Evolutionary conservation across 345 rosid genomes (phyloP).

Genomic region (Turritis glabra): DNA sequence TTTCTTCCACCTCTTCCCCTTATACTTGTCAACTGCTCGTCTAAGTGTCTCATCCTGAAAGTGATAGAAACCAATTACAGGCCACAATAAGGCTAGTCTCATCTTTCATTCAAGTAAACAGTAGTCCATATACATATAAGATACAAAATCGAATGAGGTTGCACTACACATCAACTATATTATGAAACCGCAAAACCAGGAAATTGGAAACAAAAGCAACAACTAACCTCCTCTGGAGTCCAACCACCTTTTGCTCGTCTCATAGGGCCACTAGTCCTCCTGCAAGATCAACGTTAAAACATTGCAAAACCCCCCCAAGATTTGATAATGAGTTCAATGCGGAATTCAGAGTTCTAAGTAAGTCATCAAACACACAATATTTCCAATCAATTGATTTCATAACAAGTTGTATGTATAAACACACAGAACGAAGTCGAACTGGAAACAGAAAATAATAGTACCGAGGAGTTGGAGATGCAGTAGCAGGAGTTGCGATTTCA

Average conservation of each 20-base stretch:
- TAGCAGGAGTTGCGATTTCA: conserved; percentile 58
- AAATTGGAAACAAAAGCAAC: not conserved
- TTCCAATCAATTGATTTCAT: not conserved
- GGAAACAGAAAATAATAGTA: conserved; percentile 12
- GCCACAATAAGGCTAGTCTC: not conserved
- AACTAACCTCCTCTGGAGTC: conserved; percentile 85
- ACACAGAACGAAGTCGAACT: not conserved
- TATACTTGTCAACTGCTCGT: conserved; percentile 68
- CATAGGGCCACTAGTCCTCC: conserved; percentile 95
- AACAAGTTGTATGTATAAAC: not conserved
- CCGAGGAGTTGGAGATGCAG: conserved; percentile 70
- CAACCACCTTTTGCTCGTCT: conserved; percentile 98
- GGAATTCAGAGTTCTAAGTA: not conserved
- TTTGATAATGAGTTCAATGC: not conserved
- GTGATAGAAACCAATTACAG: conserved; percentile 10
- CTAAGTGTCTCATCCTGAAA: conserved; percentile 83
- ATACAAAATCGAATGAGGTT: not conserved
- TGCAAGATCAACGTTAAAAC: conserved; percentile 38
- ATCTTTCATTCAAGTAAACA: not conserved
- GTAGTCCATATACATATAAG: not conserved
- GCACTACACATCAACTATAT: not conserved
- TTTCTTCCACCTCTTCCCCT: conserved; percentile 91
- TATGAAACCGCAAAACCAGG: not conserved
- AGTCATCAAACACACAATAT: not conserved
- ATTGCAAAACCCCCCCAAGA: not conserved